Evolutionary conservation across 1,284 basidiomycete species (phyloP).

Genomic region (Microbotryum scabiosae): DNA sequence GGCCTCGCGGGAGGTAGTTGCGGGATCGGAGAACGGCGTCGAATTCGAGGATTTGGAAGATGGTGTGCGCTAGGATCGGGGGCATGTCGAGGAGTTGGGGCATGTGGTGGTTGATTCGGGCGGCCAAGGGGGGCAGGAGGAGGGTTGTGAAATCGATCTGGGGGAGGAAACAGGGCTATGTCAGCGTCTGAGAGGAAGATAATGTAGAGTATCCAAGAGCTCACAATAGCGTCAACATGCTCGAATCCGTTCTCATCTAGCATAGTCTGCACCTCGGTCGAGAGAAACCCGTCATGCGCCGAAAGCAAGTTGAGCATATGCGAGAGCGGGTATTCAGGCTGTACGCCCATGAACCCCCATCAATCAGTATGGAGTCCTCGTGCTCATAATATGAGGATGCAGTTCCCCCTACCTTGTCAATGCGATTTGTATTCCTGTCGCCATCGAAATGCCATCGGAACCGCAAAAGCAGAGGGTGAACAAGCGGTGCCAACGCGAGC

Average conservation of each 20-base stretch:
- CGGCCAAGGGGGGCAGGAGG: conserved; percentile 25
- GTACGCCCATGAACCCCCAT: neutral
- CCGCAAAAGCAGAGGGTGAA: conserved; percentile 71
- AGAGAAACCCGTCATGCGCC: conserved; percentile 70
- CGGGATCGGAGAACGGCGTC: conserved; percentile 65
- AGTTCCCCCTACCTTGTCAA: conserved; percentile 67
- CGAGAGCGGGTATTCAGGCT: conserved; percentile 97
- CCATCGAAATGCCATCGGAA: conserved; percentile 97
- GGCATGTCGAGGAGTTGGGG: conserved; percentile 68
- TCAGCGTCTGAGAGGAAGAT: conserved; percentile 11
- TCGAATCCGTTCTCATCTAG: conserved; percentile 55
- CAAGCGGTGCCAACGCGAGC: conserved; percentile 74
- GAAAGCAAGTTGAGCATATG: conserved; percentile 76
- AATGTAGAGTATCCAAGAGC: conserved; percentile 30
- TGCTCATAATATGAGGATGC: neutral
- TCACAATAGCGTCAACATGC: conserved; percentile 65
- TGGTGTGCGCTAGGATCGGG: conserved; percentile 82
- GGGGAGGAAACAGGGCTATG: conserved; percentile 8
- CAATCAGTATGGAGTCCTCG: neutral
- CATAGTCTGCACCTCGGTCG: conserved; percentile 64
- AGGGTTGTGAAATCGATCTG: conserved; percentile 53
- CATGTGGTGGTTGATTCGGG: conserved; percentile 63
- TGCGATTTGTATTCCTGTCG: conserved; percentile 71
- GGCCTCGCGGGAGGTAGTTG: conserved; percentile 32
- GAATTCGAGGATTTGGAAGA: conserved; percentile 83